These are phyloP conservation scores for Parathielavia appendiculata DNA, from an alignment of 495 filamentous ascomycete genomes.

Conservation along the genomic window DNA sequence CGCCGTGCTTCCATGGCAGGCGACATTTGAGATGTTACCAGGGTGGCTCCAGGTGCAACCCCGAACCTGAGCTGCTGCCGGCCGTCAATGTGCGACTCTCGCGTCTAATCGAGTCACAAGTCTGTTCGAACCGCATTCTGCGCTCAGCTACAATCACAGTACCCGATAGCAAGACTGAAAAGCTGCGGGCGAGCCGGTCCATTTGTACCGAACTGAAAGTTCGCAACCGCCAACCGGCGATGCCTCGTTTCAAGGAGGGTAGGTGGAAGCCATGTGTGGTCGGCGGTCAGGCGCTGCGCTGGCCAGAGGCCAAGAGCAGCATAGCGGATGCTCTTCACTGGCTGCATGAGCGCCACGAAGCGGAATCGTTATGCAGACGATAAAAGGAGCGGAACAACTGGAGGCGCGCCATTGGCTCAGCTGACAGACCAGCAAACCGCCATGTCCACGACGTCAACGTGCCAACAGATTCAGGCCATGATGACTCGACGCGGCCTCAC, in stretches of 20 bases:
- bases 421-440: slow-evolving; percentile 6
- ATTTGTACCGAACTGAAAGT: slow-evolving; percentile 23
- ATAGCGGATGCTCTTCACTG: slow-evolving; percentile 22
- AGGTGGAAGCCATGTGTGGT: neutral
- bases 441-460: slow-evolving; percentile 9
- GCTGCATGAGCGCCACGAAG: slow-evolving; percentile 19
- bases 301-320: slow-evolving; percentile 17
- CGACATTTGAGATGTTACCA: too few relatives aligned
- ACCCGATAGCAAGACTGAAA: too few relatives aligned
- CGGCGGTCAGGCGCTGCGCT: neutral
- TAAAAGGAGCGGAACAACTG: slow-evolving; percentile 20
- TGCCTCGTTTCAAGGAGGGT: slow-evolving; percentile 1
- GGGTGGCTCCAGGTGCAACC: too few relatives aligned
- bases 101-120: neutral
- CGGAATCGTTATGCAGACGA: slow-evolving; percentile 18
- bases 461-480: neutral
- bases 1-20: too few relatives aligned
- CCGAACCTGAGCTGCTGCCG: too few relatives aligned
- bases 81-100: too few relatives aligned
- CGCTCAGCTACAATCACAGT: neutral
- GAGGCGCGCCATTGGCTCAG: slow-evolving; percentile 22
- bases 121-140: too few relatives aligned
- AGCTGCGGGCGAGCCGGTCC: slow-evolving; percentile 8
- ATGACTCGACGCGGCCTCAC: slow-evolving; percentile 1
- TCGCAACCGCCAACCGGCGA: slow-evolving; percentile 1